Evolutionary conservation across 1,284 basidiomycete species (phyloP).

Genomic region (Erythrobasidium hasegawianum): DNA sequence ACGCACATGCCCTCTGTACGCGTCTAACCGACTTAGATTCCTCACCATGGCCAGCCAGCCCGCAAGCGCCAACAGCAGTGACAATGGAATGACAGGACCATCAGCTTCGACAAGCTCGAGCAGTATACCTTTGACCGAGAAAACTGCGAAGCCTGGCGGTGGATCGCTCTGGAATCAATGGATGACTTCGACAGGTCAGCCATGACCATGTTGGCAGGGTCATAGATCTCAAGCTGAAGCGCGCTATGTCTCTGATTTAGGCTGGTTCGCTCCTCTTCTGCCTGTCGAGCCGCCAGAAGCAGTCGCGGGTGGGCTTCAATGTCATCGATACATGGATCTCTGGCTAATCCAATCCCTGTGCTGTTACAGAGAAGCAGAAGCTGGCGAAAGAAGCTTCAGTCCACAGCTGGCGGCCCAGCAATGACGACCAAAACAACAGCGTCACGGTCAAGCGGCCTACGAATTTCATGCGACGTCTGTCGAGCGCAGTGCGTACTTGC

Average conservation of each 20-base stretch:
- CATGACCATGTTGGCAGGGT: too few species aligned
- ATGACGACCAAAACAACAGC: slow-evolving; percentile 7
- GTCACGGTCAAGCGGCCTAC: background rate
- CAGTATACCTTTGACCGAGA: background rate
- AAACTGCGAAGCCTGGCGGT: slow-evolving; percentile 2
- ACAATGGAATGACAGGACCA: background rate
- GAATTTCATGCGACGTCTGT: slow-evolving; percentile 16
- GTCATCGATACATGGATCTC: background rate
- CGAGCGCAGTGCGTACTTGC: slow-evolving; percentile 1
- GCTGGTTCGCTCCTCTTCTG: slow-evolving; percentile 28
- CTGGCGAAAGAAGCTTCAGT: slow-evolving; percentile 24
- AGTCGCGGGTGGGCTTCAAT: slow-evolving; percentile 11
- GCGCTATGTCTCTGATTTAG: too few species aligned
- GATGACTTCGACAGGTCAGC: slow-evolving; percentile 25
- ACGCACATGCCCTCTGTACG: too few species aligned
- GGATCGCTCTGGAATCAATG: slow-evolving; percentile 28
- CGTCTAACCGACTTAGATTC: too few species aligned
- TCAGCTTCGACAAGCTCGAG: background rate
- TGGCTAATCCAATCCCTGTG: background rate
- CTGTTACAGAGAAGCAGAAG: slow-evolving; percentile 11
- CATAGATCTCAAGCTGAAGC: too few species aligned
- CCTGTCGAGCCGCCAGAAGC: slow-evolving; percentile 28
- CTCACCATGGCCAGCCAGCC: too few species aligned
- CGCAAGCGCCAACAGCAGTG: background rate
- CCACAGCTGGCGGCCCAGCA: slow-evolving; percentile 29